Conservation (phyloP, 2,329 filamentous ascomycete species). For the Aspergillus transmontanensis region DNA sequence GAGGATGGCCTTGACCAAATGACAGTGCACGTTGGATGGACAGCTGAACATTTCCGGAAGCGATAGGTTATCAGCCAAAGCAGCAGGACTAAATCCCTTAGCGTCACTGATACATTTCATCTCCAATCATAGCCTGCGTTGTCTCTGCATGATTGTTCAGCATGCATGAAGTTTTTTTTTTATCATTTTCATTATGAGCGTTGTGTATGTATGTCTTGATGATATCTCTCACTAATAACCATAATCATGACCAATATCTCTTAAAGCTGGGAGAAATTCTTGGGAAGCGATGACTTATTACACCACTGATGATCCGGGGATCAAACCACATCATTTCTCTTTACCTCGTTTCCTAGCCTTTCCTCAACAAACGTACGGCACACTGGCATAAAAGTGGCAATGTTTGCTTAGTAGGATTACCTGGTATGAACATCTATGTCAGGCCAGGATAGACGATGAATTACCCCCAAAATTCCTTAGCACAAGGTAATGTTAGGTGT, state of each 20-base stretch:
- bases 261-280: background rate
- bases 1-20: slow-evolving; percentile 16
- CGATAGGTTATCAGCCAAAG: background rate
- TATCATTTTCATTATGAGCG: background rate
- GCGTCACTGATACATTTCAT: background rate
- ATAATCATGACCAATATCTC: background rate
- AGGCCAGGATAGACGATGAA: background rate
- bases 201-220: slow-evolving; percentile 3
- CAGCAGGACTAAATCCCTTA: background rate
- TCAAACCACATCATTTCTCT: background rate
- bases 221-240: background rate
- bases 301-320: no score
- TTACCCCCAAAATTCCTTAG: background rate
- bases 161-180: background rate
- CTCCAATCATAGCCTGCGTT: background rate
- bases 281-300: no score
- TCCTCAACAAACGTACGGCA: background rate
- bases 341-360: background rate
- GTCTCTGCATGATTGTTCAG: background rate
- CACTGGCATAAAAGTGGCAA: background rate
- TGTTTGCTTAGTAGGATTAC: background rate
- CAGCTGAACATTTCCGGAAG: background rate
- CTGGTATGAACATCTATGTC: background rate
- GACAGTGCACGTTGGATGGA: background rate
- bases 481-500: background rate